phyloP scores from a whole-genome alignment of 768 basidiomycete genomes.

The Lyophyllum shimeji region DNA sequence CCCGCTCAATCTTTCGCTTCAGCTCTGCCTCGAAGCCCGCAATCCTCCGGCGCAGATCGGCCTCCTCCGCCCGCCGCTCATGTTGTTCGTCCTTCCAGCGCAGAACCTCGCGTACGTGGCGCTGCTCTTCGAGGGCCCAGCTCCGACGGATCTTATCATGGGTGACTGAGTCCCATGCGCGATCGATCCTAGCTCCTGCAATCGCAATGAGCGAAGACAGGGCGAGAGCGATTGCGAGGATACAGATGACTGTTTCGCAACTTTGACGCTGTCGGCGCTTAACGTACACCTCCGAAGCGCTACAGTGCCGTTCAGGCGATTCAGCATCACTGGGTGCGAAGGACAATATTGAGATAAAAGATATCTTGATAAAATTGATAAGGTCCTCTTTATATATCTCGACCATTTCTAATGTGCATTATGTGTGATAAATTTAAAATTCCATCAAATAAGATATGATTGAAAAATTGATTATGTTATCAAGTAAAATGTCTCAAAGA shows the following conservation, averaged over 20 bases:
- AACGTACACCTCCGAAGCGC: too few species aligned
- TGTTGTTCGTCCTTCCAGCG: not conserved
- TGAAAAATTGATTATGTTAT: too few species aligned
- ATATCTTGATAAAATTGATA: too few species aligned
- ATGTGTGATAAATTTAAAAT: too few species aligned
- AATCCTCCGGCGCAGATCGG: not conserved
- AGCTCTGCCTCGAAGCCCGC: not conserved
- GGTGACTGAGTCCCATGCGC: not conserved
- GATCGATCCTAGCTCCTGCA: not conserved
- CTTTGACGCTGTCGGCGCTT: too few species aligned
- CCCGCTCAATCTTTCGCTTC: slow-evolving; percentile 1
- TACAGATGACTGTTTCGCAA: not conserved
- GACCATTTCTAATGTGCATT: too few species aligned
- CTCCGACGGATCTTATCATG: not conserved
- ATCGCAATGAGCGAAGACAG: not conserved
- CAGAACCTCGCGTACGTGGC: not conserved
- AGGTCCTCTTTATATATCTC: too few species aligned
- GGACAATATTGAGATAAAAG: too few species aligned
- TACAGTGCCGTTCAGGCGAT: too few species aligned
- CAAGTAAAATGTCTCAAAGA: too few species aligned
- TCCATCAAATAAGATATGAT: too few species aligned
- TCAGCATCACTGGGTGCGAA: too few species aligned
- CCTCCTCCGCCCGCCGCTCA: not conserved
- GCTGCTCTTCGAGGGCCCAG: not conserved
- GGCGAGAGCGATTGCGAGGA: not conserved